Base-by-base conservation (phyloP, 805 yeast species). In the Torulaspora franciscae region DNA sequence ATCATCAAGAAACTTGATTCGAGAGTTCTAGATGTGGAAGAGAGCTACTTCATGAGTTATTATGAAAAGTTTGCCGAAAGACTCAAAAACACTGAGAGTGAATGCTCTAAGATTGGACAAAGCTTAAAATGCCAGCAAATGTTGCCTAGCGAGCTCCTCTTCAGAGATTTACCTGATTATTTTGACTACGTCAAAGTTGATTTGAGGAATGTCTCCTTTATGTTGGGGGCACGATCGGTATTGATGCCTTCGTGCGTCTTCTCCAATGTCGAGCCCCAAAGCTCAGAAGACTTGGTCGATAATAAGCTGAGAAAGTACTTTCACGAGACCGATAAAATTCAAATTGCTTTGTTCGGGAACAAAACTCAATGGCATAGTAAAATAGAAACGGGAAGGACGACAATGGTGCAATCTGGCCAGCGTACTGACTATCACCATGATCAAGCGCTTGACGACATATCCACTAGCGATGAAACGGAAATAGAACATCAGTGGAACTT, bases 201-300 rank as follows among this genome's bases (percentile, higher is more conserved):
- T 37, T 36, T 62, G 6, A 39, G 45, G 10, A 52, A 59, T 10
- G 51, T 67, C 4, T 49, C 48, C 2, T 24, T 68, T 1, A 43
- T 59, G 3, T 36, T 71, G 9, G 76, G 76, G 3, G 65, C 73
- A 7, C 63, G 78, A 30, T 73, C 77, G 1, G 63, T 73, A 2
- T 59, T 73, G 38, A 58, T 73, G 56, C 71, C 75, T 4, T 64
- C 69, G 14, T 69, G 67, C 19, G 52, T 66, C 1, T 62, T 71
- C 37, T 61, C 69, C 17, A 43, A 50, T 3, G 40, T 64, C 1
- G 62, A 61, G 7, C 45, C 67, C 2, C 69, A 65, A 32, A 62
- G 70, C 32, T 57, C 64, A 17, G 67, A 68, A 37, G 75, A 72
- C 49, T 50, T 69, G n/a, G 65, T 71, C 3, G 61, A 61, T 46